Percentiles rank a stretch among this genome's conserved stretches.
Evolutionary conservation across 1,284 basidiomycete species (phyloP).

Genomic region (Trichosporon sp.): DNA sequence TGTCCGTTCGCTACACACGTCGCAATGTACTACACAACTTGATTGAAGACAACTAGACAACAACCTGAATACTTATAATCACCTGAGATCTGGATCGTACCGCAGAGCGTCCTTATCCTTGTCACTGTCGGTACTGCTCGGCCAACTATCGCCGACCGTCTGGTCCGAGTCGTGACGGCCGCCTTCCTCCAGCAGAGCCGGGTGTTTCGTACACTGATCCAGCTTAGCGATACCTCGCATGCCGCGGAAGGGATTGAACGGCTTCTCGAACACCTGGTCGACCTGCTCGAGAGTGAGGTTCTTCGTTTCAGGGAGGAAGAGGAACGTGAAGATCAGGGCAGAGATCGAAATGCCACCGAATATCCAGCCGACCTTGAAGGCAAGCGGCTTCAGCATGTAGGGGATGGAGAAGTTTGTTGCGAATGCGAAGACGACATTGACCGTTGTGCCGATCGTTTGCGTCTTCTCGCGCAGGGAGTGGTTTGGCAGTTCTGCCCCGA

Average conservation of each 20-base stretch:
- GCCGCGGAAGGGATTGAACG: neutral
- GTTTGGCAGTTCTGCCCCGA: constrained; percentile 13
- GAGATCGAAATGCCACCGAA: constrained; percentile 5
- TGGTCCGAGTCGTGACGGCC: neutral
- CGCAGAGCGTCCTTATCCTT: neutral
- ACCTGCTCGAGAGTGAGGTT: constrained; percentile 21
- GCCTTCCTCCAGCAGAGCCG: neutral
- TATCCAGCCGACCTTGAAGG: constrained; percentile 11
- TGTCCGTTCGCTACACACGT: neutral
- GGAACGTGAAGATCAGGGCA: constrained; percentile 6
- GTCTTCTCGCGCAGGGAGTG: constrained; percentile 14
- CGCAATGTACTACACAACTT: neutral
- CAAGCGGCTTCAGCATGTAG: constrained; percentile 6
- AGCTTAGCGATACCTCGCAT: neutral
- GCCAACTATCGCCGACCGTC: neutral
- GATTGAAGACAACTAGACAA: no score
- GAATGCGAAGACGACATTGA: constrained; percentile 13
- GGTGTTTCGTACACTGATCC: neutral
- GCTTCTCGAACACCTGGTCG: constrained; percentile 1
- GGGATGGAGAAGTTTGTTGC: constrained; percentile 9
- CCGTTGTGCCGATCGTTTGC: constrained; percentile 1
- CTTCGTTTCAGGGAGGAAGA: constrained; percentile 10
- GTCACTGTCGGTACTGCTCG: neutral
- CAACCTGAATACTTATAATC: neutral
- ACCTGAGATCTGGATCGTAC: neutral